Conservation (phyloP, 2,329 filamentous ascomycete species). For the Ceratocystis colombiana region DNA sequence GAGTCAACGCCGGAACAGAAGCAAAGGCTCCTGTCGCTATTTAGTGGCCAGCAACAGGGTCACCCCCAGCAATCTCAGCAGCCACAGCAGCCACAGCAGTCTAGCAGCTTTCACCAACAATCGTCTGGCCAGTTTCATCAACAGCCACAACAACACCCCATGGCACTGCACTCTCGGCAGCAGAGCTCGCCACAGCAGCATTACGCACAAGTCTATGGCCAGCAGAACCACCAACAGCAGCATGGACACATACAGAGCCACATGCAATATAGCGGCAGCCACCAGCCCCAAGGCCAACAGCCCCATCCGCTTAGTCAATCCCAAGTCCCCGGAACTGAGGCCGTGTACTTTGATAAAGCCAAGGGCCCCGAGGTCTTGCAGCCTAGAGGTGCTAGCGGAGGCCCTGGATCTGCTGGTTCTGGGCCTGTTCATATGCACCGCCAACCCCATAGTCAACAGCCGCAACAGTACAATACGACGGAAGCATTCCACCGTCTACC, state of each 20-base stretch:
- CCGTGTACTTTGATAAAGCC: constrained; percentile 1
- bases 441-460: not conserved
- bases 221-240: constrained; percentile 14
- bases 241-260: constrained; percentile 7
- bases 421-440: not conserved
- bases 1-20: constrained; percentile 36
- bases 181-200: constrained; percentile 24
- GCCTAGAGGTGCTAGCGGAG: not conserved
- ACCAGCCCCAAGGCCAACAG: constrained; percentile 19
- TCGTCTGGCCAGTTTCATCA: constrained; percentile 13
- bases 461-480: constrained; percentile 7
- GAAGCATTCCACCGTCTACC: constrained; percentile 34
- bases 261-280: constrained; percentile 17
- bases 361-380: not conserved
- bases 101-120: not conserved
- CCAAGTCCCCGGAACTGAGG: constrained; percentile 18
- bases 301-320: constrained; percentile 25
- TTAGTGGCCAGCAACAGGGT: constrained; percentile 36
- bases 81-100: constrained; percentile 5
- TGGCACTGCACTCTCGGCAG: constrained; percentile 3
- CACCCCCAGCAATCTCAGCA: not conserved
- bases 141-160: constrained; percentile 14
- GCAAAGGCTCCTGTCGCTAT: constrained; percentile 49
- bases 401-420: not conserved
- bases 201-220: constrained; percentile 20